Evolutionary conservation across 495 filamentous ascomycete genomes (phyloP).

Genomic region (Haplographium delicatum): DNA sequence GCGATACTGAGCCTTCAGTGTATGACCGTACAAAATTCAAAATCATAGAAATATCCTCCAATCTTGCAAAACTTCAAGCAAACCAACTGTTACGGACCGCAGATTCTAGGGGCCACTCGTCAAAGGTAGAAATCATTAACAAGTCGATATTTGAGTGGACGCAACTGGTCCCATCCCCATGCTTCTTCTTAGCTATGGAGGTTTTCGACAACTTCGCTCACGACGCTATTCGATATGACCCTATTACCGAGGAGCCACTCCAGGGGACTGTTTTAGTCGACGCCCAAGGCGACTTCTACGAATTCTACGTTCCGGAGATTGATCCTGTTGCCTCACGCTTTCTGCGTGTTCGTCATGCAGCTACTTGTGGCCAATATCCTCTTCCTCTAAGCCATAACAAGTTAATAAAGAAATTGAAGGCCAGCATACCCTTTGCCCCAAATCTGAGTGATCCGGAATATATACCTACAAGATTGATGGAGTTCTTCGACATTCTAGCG

Average conservation of each 20-base stretch:
- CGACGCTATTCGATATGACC: slow-evolving; percentile 86
- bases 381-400: slow-evolving; percentile 48
- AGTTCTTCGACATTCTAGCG: slow-evolving; percentile 88
- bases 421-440: slow-evolving; percentile 58
- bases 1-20: slow-evolving; percentile 79
- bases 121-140: slow-evolving; percentile 91
- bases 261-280: slow-evolving; percentile 88
- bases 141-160: slow-evolving; percentile 93
- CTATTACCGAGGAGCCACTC: slow-evolving; percentile 63
- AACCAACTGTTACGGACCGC: slow-evolving; percentile 60
- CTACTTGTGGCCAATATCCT: slow-evolving; percentile 42
- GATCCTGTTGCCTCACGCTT: slow-evolving; percentile 82
- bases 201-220: slow-evolving; percentile 99
- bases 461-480: slow-evolving; percentile 89
- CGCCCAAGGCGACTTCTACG: slow-evolving; percentile 80
- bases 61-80: slow-evolving; percentile 72
- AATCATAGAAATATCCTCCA: slow-evolving; percentile 88
- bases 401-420: slow-evolving; percentile 51
- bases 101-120: slow-evolving; percentile 64
- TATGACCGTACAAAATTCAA: slow-evolving; percentile 92
- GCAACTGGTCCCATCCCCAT: slow-evolving; percentile 75
- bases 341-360: slow-evolving; percentile 66
- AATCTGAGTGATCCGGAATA: slow-evolving; percentile 82
- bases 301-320: slow-evolving; percentile 75
- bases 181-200: slow-evolving; percentile 98